Evolutionary conservation across 192 early-diverging fungal species (phyloP).

Genomic region (Coemansia sp.): DNA sequence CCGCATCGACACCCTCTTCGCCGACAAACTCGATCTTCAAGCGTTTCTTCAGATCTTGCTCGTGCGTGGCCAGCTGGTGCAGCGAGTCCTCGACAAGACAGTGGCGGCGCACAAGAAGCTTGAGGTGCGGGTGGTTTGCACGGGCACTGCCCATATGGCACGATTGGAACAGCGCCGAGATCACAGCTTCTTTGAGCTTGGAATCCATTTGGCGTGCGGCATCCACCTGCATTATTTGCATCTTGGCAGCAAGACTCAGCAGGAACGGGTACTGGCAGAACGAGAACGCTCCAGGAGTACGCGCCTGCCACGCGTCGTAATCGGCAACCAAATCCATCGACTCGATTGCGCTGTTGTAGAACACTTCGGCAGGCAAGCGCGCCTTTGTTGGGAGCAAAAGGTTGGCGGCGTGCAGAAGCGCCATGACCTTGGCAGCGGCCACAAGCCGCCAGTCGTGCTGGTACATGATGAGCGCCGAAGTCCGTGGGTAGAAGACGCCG

Average conservation of each 20-base stretch:
- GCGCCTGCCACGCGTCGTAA: slow-evolving; percentile 75
- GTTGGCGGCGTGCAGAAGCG: slow-evolving; percentile 81
- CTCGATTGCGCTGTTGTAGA: slow-evolving; percentile 84
- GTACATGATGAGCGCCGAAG: slow-evolving; percentile 58
- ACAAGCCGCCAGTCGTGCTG: slow-evolving; percentile 84
- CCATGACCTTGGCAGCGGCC: slow-evolving; percentile 87
- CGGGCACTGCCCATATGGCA: neutral
- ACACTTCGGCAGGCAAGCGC: slow-evolving; percentile 67
- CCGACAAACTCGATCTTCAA: slow-evolving; percentile 90
- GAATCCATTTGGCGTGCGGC: slow-evolving; percentile 77
- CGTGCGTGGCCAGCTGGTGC: slow-evolving; percentile 71
- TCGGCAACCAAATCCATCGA: slow-evolving; percentile 71
- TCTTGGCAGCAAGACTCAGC: slow-evolving; percentile 74
- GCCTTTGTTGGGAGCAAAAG: slow-evolving; percentile 51
- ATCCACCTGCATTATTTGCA: slow-evolving; percentile 76
- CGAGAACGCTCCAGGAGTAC: slow-evolving; percentile 59
- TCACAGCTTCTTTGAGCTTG: slow-evolving; percentile 68
- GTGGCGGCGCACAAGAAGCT: slow-evolving; percentile 63
- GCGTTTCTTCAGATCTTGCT: slow-evolving; percentile 89
- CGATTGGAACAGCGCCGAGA: slow-evolving; percentile 62
- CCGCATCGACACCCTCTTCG: slow-evolving; percentile 96
- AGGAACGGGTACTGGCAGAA: slow-evolving; percentile 86
- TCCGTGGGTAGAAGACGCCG: slow-evolving; percentile 54
- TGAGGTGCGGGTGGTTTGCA: slow-evolving; percentile 60
- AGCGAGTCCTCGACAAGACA: slow-evolving; percentile 77